Conservation (phyloP, 768 basidiomycete species). For the Hebeloma cylindrosporum region DNA sequence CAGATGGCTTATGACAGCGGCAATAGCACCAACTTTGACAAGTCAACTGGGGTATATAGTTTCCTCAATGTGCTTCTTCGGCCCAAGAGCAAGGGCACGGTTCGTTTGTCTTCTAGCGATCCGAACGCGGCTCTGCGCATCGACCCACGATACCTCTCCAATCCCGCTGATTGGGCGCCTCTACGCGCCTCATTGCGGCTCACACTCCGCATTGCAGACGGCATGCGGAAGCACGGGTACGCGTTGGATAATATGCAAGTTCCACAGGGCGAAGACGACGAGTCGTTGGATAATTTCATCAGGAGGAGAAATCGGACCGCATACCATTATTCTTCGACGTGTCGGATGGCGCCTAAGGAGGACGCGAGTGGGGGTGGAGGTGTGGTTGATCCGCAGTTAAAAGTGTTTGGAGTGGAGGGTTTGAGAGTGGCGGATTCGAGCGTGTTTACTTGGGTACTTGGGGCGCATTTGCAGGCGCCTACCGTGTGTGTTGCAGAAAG, state of each 20-base stretch:
- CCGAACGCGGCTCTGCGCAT: conserved; percentile 4
- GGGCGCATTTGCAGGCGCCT: conserved; percentile 13
- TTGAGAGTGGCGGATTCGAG: conserved; percentile 14
- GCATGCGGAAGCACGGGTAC: conserved; percentile 10
- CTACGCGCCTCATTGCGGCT: conserved; percentile 11
- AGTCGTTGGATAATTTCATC: conserved; percentile 12
- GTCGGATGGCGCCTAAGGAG: conserved; percentile 9
- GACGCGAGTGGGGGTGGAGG: conserved; percentile 4
- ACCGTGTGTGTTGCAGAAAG: conserved; percentile 15
- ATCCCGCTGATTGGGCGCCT: conserved; percentile 9
- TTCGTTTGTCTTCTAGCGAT: conserved; percentile 4
- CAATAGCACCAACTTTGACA: conserved; percentile 3
- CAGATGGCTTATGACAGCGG: conserved; percentile 14
- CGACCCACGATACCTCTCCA: conserved; percentile 10
- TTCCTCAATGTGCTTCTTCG: conserved; percentile 10
- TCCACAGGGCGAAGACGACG: conserved; percentile 4
- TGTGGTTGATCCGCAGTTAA: conserved; percentile 8
- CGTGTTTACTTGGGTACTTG: conserved; percentile 14
- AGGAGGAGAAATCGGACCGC: conserved; percentile 9
- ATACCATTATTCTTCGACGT: conserved; percentile 15
- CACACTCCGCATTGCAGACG: conserved; percentile 7
- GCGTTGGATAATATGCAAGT: conserved; percentile 1
- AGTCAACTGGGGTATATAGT: conserved; percentile 7
- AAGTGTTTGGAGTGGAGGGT: conserved; percentile 8
- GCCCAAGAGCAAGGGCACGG: conserved; percentile 12